Conservation (phyloP, 805 yeast genomes). For the Hanseniaspora clermontiae region DNA sequence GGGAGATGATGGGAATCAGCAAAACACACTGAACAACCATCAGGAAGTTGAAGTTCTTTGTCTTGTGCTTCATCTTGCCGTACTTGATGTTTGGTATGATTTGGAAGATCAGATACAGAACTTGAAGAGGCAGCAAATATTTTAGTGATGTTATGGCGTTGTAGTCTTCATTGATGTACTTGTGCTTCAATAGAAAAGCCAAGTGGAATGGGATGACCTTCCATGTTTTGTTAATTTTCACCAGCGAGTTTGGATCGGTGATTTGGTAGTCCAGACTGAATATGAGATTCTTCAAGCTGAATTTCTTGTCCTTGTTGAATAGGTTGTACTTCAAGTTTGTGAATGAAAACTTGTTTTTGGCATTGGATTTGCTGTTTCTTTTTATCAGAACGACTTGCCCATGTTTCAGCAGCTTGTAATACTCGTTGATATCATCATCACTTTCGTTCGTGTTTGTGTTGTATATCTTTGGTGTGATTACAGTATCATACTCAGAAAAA, state of each 20-base stretch:
- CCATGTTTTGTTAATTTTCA: slow-evolving; percentile 24
- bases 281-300: not conserved
- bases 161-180: slow-evolving; percentile 22
- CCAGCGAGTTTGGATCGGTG: slow-evolving; percentile 19
- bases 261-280: slow-evolving; percentile 7
- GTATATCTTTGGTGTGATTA: slow-evolving; percentile 12
- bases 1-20: slow-evolving; percentile 20
- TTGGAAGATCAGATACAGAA: slow-evolving; percentile 27
- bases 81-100: slow-evolving; percentile 27
- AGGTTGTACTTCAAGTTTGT: not conserved
- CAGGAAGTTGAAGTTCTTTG: slow-evolving; percentile 16
- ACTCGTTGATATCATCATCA: slow-evolving; percentile 2
- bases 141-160: slow-evolving; percentile 22
- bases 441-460: not conserved
- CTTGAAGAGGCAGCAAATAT: slow-evolving; percentile 27
- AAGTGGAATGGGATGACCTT: slow-evolving; percentile 26
- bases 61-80: slow-evolving; percentile 12
- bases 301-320: not conserved
- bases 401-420: slow-evolving; percentile 3
- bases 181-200: slow-evolving; percentile 25
- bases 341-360: not conserved
- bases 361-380: not conserved
- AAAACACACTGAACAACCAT: slow-evolving; percentile 19
- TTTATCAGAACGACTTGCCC: not conserved
- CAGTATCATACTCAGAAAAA: slow-evolving; percentile 15